Evolutionary conservation across 257 asterid genomes (phyloP), one percentile per base, ranked within the genome.

Genomic region (Nicotiana undulata): DNA sequence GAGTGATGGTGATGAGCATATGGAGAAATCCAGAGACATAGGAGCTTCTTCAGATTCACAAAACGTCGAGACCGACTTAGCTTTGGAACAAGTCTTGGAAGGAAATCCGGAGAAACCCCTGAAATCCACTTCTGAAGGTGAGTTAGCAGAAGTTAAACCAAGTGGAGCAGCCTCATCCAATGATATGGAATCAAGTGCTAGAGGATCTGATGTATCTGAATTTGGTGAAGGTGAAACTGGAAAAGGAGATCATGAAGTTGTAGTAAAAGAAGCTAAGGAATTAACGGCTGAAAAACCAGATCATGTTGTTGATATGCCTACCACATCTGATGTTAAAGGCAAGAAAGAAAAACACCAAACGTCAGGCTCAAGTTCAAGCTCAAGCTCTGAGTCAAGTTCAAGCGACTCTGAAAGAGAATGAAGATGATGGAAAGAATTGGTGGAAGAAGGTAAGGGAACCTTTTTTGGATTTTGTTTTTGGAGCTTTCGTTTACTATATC

Each of bases 301-400:
- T 32, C 83, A 83, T 28, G 75, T 83, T 67, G 83, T 81, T 79
- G 83, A 37, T 61, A 84, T 79, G 74, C 83, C 87, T 26, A 29
- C 80, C 37, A 16, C 80, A 66, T 52, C 85, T 67, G 82, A 67
- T 76, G 83, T 28, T 66, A 67, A 82, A 79, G 86, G 84, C 68
- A 86, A 87, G 78, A 81, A 80, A 81, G 82, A 82, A 74, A 64
- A 60, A 52, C 70, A 88, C 88, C 17, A 82, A 40, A 82, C 88
- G 87, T 11, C 5, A 9, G 81, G 8, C 84, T 82, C 90, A 16
- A 90, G 90, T 56, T 87, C 90, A 0, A 89, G 91, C 61, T 88
- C 90, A 0, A 90, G 93, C 86, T 91, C 96, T 9, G 86, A 85
- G 4, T 90, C 93, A 22, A 89, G 93, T 79, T 92, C 92, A 29